Evolutionary conservation across 305 asterid species (phyloP).

Genomic region (Rubia balearica): DNA sequence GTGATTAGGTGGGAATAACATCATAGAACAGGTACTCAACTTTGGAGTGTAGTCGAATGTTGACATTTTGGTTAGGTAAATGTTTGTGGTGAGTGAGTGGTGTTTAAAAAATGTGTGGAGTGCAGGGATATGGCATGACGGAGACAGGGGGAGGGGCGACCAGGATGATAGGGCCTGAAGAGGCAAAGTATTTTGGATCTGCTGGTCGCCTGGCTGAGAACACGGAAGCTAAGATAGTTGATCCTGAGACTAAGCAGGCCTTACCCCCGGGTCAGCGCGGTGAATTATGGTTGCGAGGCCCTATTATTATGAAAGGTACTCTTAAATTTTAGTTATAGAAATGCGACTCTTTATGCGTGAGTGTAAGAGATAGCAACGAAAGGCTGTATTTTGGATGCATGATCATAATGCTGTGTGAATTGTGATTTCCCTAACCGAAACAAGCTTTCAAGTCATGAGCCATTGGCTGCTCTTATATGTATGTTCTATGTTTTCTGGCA

Average conservation of each 20-base stretch:
- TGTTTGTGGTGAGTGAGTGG: not conserved
- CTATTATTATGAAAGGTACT: constrained; percentile 64
- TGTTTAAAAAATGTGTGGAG: constrained; percentile 2
- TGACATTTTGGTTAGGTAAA: not conserved
- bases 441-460: not conserved
- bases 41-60: not conserved
- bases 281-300: constrained; percentile 76
- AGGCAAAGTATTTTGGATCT: constrained; percentile 45
- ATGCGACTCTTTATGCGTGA: not conserved
- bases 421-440: not conserved
- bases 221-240: constrained; percentile 73
- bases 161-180: constrained; percentile 49
- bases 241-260: constrained; percentile 56
- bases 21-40: not conserved
- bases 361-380: not conserved
- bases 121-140: constrained; percentile 84
- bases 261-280: constrained; percentile 70
- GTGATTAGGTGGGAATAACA: not conserved
- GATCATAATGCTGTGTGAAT: not conserved
- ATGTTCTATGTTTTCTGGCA: not conserved
- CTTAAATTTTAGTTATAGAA: not conserved
- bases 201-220: constrained; percentile 59
- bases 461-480: not conserved
- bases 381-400: not conserved
- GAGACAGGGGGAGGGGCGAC: constrained; percentile 72